phyloP scores from a whole-genome alignment of 1,284 basidiomycete species.

The Salmacisia buchloeana region DNA sequence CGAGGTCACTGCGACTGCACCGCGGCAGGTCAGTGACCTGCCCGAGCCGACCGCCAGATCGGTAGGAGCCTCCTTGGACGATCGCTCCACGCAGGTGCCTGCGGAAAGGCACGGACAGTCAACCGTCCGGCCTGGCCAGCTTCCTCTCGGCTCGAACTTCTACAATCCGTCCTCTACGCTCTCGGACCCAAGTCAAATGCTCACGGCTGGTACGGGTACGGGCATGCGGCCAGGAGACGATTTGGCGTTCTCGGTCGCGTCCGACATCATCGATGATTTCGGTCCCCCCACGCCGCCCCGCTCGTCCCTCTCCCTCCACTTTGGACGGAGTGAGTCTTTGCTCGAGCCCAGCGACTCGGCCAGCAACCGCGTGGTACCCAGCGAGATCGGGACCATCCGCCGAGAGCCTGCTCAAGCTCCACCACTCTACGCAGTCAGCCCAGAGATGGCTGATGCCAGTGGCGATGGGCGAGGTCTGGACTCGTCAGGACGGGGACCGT shows the following conservation, averaged over 20 bases:
- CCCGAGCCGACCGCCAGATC: neutral
- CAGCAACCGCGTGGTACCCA: conserved; percentile 32
- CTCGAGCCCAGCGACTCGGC: conserved; percentile 36
- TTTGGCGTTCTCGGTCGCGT: neutral
- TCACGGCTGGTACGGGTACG: neutral
- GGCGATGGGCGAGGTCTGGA: neutral
- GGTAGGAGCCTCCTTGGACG: neutral
- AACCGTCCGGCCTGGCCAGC: neutral
- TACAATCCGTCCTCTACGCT: conserved; percentile 18
- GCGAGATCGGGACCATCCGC: conserved; percentile 26
- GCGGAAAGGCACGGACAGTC: conserved; percentile 26
- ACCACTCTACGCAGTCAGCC: conserved; percentile 9
- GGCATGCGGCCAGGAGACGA: neutral
- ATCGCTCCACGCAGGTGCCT: conserved; percentile 14
- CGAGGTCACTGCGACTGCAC: neutral
- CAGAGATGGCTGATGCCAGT: neutral
- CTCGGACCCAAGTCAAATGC: conserved; percentile 21
- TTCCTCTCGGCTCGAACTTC: neutral
- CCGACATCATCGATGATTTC: conserved; percentile 25
- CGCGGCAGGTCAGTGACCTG: neutral
- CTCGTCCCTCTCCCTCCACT: conserved; percentile 24
- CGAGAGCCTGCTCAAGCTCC: conserved; percentile 13
- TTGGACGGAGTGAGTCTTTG: conserved; percentile 23
- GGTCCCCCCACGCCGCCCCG: conserved; percentile 31
- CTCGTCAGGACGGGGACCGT: neutral